Conservation (phyloP, 2,329 filamentous ascomycete genomes). For the Pseudopithomyces maydicus region DNA sequence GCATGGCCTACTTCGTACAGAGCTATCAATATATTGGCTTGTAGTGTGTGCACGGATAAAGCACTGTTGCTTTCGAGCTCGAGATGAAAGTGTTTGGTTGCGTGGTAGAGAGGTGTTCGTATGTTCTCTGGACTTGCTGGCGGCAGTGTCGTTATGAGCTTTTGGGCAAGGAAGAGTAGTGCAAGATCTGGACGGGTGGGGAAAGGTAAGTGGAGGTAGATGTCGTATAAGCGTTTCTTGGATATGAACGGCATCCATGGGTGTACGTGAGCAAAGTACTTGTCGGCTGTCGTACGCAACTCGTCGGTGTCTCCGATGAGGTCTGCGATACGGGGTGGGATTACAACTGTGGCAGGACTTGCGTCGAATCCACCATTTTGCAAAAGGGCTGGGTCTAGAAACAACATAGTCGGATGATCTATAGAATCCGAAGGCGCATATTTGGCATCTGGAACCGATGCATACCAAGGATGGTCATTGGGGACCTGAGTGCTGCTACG, state of each 20-base stretch:
- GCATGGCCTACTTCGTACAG: conserved; percentile 42
- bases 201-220: conserved; percentile 14
- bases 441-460: too few relatives aligned
- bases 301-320: conserved; percentile 10
- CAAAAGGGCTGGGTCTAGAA: too few relatives aligned
- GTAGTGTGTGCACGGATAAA: conserved; percentile 7
- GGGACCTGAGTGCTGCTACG: too few relatives aligned
- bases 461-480: too few relatives aligned
- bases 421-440: too few relatives aligned
- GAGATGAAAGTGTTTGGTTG: not conserved
- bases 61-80: not conserved
- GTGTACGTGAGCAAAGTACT: conserved; percentile 22
- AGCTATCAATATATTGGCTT: conserved; percentile 38
- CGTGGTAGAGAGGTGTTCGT: not conserved
- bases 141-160: not conserved
- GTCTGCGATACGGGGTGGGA: too few relatives aligned
- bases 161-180: not conserved
- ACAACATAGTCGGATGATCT: too few relatives aligned
- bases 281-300: conserved; percentile 11
- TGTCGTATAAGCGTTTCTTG: conserved; percentile 25
- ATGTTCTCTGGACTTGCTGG: not conserved
- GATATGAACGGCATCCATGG: conserved; percentile 29
- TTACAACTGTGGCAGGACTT: too few relatives aligned
- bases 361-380: too few relatives aligned
- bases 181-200: not conserved